Evolutionary conservation across 495 filamentous ascomycete genomes (phyloP).

Genomic region (Rhizodiscina lignyota): DNA sequence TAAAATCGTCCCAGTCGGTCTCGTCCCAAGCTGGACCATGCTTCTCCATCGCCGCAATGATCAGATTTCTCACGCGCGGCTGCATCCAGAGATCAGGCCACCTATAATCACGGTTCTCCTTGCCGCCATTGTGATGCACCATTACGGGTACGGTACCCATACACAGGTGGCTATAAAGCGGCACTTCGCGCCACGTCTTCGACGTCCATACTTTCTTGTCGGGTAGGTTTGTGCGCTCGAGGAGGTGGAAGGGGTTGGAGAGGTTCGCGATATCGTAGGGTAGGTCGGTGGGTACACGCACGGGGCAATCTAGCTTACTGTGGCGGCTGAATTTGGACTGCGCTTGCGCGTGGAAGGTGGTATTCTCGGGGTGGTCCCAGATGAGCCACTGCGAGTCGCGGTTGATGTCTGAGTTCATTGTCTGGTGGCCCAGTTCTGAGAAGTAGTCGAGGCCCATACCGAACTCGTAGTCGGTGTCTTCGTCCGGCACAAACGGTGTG

Average conservation of each 20-base stretch:
- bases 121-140: constrained; percentile 7
- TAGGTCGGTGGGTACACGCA: not conserved
- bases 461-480: constrained; percentile 9
- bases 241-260: constrained; percentile 1
- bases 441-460: constrained; percentile 16
- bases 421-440: constrained; percentile 19
- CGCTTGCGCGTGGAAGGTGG: not conserved
- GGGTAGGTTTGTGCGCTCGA: too few relatives aligned
- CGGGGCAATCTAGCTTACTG: too few relatives aligned
- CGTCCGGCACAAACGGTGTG: too few relatives aligned
- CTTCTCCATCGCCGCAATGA: too few relatives aligned
- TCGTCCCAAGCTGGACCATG: too few relatives aligned
- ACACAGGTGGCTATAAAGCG: constrained; percentile 10
- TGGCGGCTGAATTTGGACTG: too few relatives aligned
- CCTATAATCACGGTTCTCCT: too few relatives aligned
- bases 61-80: too few relatives aligned
- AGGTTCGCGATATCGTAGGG: not conserved
- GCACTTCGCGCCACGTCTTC: constrained; percentile 6
- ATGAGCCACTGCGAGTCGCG: not conserved
- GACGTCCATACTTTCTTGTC: too few relatives aligned
- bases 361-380: too few relatives aligned
- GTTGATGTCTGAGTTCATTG: constrained; percentile 5
- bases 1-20: too few relatives aligned
- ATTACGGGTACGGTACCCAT: constrained; percentile 8
- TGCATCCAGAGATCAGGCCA: too few relatives aligned